Percentiles rank a stretch among this genome's conserved stretches.
These are phyloP conservation scores for Pythium oligandrum DNA, from an alignment of 352 stramenopile genomes.

Conservation along the genomic window DNA sequence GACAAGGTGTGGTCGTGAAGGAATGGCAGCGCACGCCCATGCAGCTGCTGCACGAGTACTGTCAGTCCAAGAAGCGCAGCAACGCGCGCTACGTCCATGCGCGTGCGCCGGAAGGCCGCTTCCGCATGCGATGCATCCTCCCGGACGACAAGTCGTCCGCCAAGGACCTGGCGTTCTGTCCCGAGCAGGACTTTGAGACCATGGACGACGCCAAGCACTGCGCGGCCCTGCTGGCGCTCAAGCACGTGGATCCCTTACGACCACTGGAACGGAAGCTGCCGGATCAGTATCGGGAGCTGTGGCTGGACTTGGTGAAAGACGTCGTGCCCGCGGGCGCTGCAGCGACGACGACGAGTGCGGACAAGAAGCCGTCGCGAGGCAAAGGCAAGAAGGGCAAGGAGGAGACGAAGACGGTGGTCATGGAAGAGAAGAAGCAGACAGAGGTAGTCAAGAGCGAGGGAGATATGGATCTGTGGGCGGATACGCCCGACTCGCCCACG, in stretches of 20 bases:
- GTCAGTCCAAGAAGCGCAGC: constrained; percentile 89
- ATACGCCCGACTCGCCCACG: constrained; percentile 20
- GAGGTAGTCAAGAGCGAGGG: not conserved
- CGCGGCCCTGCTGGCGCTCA: constrained; percentile 90
- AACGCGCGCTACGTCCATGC: constrained; percentile 62
- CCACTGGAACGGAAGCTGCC: constrained; percentile 95
- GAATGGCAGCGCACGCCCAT: constrained; percentile 93
- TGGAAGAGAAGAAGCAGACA: constrained; percentile 18
- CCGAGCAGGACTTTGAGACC: constrained; percentile 74
- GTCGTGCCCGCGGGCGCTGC: not conserved
- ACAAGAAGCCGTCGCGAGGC: constrained; percentile 2
- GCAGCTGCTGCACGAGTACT: constrained; percentile 92
- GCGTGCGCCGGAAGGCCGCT: constrained; percentile 27
- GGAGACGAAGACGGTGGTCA: constrained; percentile 7
- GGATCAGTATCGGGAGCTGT: constrained; percentile 95
- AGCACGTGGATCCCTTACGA: constrained; percentile 90
- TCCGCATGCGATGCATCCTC: constrained; percentile 80
- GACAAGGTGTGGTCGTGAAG: constrained; percentile 88
- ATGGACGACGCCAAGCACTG: constrained; percentile 91
- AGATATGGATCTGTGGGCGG: constrained; percentile 41
- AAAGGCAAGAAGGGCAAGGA: constrained; percentile 1
- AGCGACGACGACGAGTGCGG: not conserved
- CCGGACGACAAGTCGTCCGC: constrained; percentile 91
- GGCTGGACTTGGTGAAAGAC: constrained; percentile 47
- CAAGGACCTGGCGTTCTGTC: constrained; percentile 93